These are phyloP conservation scores for Handroanthus guayacan DNA, from an alignment of 257 asterid species.

Conservation along the genomic window DNA sequence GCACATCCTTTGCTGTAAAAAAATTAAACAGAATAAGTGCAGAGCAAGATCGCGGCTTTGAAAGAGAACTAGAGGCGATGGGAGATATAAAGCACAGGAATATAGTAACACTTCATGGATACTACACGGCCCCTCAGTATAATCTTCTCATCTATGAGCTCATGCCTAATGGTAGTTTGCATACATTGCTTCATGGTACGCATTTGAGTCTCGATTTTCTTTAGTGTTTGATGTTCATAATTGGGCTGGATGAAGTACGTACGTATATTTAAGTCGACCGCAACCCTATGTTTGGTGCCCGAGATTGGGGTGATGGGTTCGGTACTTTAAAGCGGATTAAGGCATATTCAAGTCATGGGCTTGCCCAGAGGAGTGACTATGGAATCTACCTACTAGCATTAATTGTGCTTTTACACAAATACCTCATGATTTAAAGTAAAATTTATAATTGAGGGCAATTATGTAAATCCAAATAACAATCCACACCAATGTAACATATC, in stretches of 20 bases:
- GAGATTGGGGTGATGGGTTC: no score
- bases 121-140: constrained; percentile 72
- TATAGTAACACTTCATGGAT: constrained; percentile 82
- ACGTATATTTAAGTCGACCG: no score
- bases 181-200: constrained; percentile 72
- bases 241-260: not conserved
- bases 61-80: constrained; percentile 89
- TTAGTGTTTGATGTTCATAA: not conserved
- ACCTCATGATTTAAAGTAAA: no score
- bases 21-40: constrained; percentile 58
- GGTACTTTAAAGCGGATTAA: no score
- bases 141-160: constrained; percentile 91
- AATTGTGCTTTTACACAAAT: no score
- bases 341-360: no score
- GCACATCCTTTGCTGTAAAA: constrained; percentile 69
- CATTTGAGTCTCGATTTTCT: not conserved
- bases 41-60: constrained; percentile 82
- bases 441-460: no score
- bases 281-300: no score
- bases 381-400: no score
- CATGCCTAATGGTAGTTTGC: constrained; percentile 85
- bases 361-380: no score
- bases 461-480: no score
- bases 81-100: constrained; percentile 89
- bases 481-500: no score